Conservation (phyloP, 495 filamentous ascomycete species). For the Aspergillus hancockii region DNA sequence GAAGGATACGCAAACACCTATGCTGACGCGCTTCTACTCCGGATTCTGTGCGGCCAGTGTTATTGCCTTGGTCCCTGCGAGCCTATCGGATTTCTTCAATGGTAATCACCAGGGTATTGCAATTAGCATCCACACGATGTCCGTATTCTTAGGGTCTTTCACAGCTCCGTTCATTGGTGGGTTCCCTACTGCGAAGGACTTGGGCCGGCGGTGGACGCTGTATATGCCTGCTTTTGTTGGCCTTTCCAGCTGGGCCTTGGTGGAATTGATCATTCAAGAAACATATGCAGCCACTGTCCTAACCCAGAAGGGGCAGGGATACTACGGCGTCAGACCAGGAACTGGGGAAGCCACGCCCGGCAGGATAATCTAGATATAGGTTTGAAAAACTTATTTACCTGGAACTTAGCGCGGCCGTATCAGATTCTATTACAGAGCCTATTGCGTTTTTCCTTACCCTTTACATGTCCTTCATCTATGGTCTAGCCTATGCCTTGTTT, state of each 20-base stretch:
- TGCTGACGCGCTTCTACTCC: slow-evolving; percentile 49
- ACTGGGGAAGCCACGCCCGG: slow-evolving; percentile 50
- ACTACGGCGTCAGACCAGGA: slow-evolving; percentile 40
- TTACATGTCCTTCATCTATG: slow-evolving; percentile 47
- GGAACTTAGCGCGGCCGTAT: slow-evolving; percentile 44
- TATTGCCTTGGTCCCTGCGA: slow-evolving; percentile 49
- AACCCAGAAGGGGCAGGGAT: slow-evolving; percentile 36
- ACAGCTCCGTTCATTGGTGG: slow-evolving; percentile 47
- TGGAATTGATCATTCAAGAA: slow-evolving; percentile 31
- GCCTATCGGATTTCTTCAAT: slow-evolving; percentile 51
- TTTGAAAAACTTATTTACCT: slow-evolving; percentile 34
- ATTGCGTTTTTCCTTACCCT: slow-evolving; percentile 43
- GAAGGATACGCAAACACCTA: slow-evolving; percentile 55
- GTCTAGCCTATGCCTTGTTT: slow-evolving; percentile 33
- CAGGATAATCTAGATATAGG: slow-evolving; percentile 47
- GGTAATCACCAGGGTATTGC: slow-evolving; percentile 43
- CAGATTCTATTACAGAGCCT: slow-evolving; percentile 45
- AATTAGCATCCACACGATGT: slow-evolving; percentile 46
- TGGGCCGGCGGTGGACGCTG: slow-evolving; percentile 49
- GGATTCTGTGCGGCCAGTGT: slow-evolving; percentile 51
- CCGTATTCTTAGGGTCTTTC: slow-evolving; percentile 46
- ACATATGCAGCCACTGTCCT: slow-evolving; percentile 43
- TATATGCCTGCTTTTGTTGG: slow-evolving; percentile 44
- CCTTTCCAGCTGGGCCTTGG: slow-evolving; percentile 24
- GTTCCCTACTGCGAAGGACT: slow-evolving; percentile 30